Evolutionary conservation across 2,329 filamentous ascomycete species (phyloP).

Genomic region (Sporothrix variecibatus): DNA sequence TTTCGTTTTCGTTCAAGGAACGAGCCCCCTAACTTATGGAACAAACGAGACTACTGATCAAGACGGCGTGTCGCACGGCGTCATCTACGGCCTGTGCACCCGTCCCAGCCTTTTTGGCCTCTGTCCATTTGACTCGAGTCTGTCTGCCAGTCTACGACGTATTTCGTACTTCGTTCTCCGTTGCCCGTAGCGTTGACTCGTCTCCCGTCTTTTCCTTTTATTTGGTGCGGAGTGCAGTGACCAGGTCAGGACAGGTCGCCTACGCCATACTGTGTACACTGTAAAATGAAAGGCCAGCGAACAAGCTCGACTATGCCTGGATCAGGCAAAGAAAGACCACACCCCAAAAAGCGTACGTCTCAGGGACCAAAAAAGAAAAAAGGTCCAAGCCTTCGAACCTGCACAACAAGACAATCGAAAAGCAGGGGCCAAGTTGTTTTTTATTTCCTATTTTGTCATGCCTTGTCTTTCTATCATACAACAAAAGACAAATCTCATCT

Average conservation of each 20-base stretch:
- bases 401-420: background rate
- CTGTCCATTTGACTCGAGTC: too few relatives aligned
- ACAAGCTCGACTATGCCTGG: background rate
- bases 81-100: background rate
- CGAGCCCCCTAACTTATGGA: background rate
- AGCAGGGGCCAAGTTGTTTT: background rate
- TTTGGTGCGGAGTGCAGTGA: too few relatives aligned
- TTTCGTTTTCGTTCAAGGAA: background rate
- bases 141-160: too few relatives aligned
- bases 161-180: conserved; percentile 6
- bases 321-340: conserved; percentile 5
- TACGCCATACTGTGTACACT: too few relatives aligned
- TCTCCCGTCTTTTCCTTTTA: background rate
- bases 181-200: background rate
- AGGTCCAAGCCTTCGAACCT: background rate
- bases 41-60: background rate
- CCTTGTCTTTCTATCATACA: background rate
- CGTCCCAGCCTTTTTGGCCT: background rate
- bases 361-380: background rate
- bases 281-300: background rate
- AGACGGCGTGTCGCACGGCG: background rate
- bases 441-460: background rate
- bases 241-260: background rate
- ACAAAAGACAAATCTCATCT: background rate
- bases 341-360: background rate